Evolutionary conservation across 164 flowering plant species (phyloP), one percentile per base, ranked within the genome.

Genomic region (Berberis vulgaris): DNA sequence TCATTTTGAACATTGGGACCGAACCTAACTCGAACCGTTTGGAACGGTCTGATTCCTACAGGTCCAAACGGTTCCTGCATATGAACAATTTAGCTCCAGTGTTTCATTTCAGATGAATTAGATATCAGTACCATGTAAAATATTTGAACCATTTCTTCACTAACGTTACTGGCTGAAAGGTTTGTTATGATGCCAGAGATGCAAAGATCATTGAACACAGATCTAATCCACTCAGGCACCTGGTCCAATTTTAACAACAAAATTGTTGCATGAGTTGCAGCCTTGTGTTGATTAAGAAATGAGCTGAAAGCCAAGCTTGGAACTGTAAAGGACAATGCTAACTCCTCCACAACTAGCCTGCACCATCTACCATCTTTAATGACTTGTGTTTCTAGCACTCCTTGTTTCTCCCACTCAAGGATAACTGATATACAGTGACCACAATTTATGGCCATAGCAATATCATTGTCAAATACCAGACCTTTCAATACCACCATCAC

Each of bases 281-380:
- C 86, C 71, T 80, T 87, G 75, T 82, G 83, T 60, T 83, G 78
- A 68, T 77, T 78, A 42, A 54, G 70, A 71, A 76, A 78, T 44
- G 83, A 69, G 50, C 73, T 82, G 41, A 96, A 82, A 56, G 81
- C 83, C 69, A 88, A 72, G 67, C 80, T 59, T 6, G 99, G 96
- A 62, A 73, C 78, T 47, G 83, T 80, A 73, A 94, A 65, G 45
- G 87, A 86, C 78, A 83, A 70, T 7, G 78, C 86, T 71, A 91
- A 61, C 73, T 94, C 97, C 73, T 91, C 97, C 45, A 84, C 77
- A 56, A 91, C 79, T 55, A 91, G 49, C 70, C 94, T 83, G 72
- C 76, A 85, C 99, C 97, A 94, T 13, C 63, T 75, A 59, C 68
- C 73, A 59, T 67, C 76, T 66, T 63, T 62, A n/a, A 63, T 49